Conservation (phyloP, 805 yeast species). For the Saturnispora halmiae region DNA sequence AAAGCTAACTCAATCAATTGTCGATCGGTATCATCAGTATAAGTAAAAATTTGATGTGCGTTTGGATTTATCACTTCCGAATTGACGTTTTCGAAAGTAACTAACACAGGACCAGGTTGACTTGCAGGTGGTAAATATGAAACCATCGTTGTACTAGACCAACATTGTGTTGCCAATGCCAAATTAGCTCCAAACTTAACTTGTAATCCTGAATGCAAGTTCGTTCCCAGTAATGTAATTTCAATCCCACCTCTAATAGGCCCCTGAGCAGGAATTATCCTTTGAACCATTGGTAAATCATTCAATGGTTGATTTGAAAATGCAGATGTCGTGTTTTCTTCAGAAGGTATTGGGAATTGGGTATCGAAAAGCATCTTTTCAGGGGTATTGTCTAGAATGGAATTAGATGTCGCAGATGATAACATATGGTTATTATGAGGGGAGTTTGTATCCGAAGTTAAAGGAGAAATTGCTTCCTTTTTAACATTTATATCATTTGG, state of each 20-base stretch:
- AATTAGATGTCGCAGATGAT: conserved; percentile 24
- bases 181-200: conserved; percentile 81
- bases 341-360: conserved; percentile 3
- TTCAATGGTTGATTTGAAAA: not conserved
- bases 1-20: conserved; percentile 91
- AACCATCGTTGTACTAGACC: conserved; percentile 92
- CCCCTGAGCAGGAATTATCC: conserved; percentile 93
- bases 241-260: conserved; percentile 96
- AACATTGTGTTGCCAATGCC: conserved; percentile 83
- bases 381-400: conserved; percentile 27
- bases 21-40: conserved; percentile 89
- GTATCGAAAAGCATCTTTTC: conserved; percentile 18
- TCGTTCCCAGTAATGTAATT: conserved; percentile 79
- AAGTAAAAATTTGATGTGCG: conserved; percentile 66
- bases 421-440: conserved; percentile 24
- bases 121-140: conserved; percentile 90
- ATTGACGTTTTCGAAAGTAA: conserved; percentile 47
- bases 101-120: conserved; percentile 84
- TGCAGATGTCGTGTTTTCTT: too few species aligned
- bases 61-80: conserved; percentile 11
- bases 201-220: conserved; percentile 71
- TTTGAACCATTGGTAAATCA: conserved; percentile 53
- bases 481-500: conserved; percentile 18
- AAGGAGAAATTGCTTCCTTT: conserved; percentile 26
- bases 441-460: conserved; percentile 27